Base-by-base conservation (phyloP, 2,329 filamentous ascomycete species). In the Neonectria ditissima region DNA sequence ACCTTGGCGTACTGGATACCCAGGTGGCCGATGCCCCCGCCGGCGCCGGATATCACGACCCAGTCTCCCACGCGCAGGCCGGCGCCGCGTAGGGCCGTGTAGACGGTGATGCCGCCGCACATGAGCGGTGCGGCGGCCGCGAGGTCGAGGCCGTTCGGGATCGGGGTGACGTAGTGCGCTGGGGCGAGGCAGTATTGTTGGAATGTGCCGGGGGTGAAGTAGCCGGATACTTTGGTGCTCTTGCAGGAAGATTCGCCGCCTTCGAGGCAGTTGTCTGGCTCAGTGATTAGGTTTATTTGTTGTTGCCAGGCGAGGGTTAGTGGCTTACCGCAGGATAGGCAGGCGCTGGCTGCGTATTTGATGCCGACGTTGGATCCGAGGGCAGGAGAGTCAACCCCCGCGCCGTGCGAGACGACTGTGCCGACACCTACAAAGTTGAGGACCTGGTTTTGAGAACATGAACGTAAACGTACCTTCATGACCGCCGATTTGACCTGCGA, bases 11-110 rank as follows among this genome's bases (percentile, higher is more conserved):
- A 75, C 48, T 76, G 74, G 8, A 78, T 65, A 1, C 70, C 75
- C 41, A 77, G 60, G 44, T 71, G 68, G 11, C 74, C 74, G 4
- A 76, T 47, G 1, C 76, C 77, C 24, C 76, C 76, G 2, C 75
- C 75, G 2, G 66, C 75, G n/a, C 75, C 77, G 3, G 67, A 65
- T n/a, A 78, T 59, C 4, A 68, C 68, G 2, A 75, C 63, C 71
- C 70, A 74, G 32, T 75, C 65, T 4, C 74, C 73, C 8, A 67
- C 64, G 7, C 66, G 67, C 24, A 68, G 22, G 9, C 62, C 62
- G 9, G 58, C 47, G 5, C 30, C 22, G 20, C 60, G 48, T 1
- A 65, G n/a, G 7, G 62, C 53, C 6, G 62, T 55, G 41, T 65
- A 65, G 3, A 65, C 58, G 3, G 47, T 61, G 16, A 65, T 30